phyloP scores from a whole-genome alignment of 164 flowering plant genomes.

The Sedum album region DNA sequence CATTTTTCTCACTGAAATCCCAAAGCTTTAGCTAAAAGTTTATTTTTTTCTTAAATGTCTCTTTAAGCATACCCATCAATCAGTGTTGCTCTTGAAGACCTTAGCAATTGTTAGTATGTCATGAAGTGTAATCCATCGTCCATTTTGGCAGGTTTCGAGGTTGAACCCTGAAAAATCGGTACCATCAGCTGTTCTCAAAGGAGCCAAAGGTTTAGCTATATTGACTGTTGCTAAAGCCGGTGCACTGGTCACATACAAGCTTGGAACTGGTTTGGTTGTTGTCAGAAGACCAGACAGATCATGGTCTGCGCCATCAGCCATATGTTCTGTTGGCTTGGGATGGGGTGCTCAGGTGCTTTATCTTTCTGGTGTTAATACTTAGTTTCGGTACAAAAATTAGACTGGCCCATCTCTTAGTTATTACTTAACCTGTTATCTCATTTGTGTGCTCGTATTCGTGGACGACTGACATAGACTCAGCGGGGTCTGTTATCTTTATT shows the following conservation, averaged over 20 bases:
- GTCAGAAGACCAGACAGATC: constrained; percentile 62
- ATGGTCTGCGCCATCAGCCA: constrained; percentile 71
- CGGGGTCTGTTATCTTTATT: neutral
- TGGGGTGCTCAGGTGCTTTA: constrained; percentile 66
- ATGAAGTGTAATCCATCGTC: neutral
- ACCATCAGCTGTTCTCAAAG: constrained; percentile 43
- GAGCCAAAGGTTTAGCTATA: constrained; percentile 69
- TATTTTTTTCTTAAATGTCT: neutral
- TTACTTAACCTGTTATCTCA: neutral
- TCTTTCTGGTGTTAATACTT: neutral
- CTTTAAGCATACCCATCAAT: neutral
- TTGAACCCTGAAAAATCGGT: constrained; percentile 47
- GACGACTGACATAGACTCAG: neutral
- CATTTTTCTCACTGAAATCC: neutral
- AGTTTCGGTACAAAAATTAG: neutral
- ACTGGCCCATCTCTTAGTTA: neutral
- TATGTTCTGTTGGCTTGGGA: constrained; percentile 59
- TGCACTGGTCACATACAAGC: constrained; percentile 49
- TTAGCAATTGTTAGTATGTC: neutral
- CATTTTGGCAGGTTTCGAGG: constrained; percentile 38
- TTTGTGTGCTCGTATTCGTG: neutral
- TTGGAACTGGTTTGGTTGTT: constrained; percentile 68
- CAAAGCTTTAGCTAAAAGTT: too few species aligned
- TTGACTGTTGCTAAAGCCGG: constrained; percentile 62
- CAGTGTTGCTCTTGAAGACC: neutral